Conservation (phyloP, 2,329 filamentous ascomycete genomes). For the Aspergillus neoniger region DNA sequence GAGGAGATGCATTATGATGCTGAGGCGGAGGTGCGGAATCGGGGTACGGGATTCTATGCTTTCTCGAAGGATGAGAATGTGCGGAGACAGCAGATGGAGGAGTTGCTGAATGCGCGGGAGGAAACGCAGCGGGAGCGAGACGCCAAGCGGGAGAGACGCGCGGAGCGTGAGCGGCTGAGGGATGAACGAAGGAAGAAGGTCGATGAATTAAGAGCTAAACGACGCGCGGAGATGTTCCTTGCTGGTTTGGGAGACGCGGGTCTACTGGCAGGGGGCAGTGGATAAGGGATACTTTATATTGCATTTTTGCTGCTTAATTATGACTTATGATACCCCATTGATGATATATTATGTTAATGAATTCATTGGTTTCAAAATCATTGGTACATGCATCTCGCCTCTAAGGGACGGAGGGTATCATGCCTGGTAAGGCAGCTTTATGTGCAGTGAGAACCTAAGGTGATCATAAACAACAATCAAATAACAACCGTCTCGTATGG, state of each 20-base stretch:
- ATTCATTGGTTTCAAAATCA: not conserved
- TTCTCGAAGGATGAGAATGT: constrained; percentile 76
- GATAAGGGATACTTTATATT: not conserved
- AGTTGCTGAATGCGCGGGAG: constrained; percentile 65
- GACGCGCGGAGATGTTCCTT: constrained; percentile 72
- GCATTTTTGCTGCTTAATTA: not conserved
- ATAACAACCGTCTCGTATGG: not conserved
- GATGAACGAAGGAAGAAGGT: constrained; percentile 57
- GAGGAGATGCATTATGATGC: constrained; percentile 84
- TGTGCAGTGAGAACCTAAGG: not conserved
- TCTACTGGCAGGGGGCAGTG: constrained; percentile 5
- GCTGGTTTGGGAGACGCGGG: constrained; percentile 53
- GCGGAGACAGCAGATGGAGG: constrained; percentile 72
- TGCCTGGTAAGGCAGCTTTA: constrained; percentile 2
- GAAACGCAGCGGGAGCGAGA: constrained; percentile 67
- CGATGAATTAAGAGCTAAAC: constrained; percentile 59
- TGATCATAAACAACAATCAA: not conserved
- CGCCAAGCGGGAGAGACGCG: constrained; percentile 59
- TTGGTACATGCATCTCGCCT: not conserved
- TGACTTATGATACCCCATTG: constrained; percentile 16
- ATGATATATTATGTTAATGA: constrained; percentile 6
- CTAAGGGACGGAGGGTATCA: constrained; percentile 8
- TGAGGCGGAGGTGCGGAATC: constrained; percentile 76
- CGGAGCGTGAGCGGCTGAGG: constrained; percentile 62
- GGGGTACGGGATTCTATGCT: constrained; percentile 88